Percentiles rank a stretch among this genome's conserved stretches.
Conservation (phyloP, 108 stramenopile species). For the Parietichytrium sp. region DNA sequence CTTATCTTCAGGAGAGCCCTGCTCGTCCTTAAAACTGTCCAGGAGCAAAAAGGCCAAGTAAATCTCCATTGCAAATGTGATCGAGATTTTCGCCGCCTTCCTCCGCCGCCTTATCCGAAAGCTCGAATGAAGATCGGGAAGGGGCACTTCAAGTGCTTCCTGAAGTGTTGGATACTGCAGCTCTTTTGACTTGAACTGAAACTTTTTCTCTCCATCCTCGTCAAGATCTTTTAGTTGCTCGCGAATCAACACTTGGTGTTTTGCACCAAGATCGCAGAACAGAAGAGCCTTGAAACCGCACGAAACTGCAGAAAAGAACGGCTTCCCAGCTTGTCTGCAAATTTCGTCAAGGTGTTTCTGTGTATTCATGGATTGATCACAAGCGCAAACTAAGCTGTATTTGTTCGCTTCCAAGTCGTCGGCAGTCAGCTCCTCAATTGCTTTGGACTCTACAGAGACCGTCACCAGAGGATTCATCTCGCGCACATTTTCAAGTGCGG, state of each 20-base stretch:
- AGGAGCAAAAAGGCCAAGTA: not conserved
- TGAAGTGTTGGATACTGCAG: not conserved
- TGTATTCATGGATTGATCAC: not conserved
- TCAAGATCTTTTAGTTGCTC: not conserved
- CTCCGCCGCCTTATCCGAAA: not conserved
- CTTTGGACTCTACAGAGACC: conserved; percentile 41
- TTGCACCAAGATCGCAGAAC: conserved; percentile 25
- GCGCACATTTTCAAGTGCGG: conserved; percentile 39
- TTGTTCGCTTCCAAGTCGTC: conserved; percentile 46
- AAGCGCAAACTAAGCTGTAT: conserved; percentile 19
- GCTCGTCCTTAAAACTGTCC: not conserved
- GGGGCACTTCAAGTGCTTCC: not conserved
- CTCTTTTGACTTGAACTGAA: not conserved
- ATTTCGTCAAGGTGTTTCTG: not conserved
- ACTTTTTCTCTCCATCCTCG: conserved; percentile 1
- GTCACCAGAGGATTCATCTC: conserved; percentile 53
- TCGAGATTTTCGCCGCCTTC: not conserved
- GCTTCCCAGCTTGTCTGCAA: not conserved
- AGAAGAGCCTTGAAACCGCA: not conserved
- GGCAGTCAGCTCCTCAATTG: conserved; percentile 44
- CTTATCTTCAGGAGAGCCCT: not conserved
- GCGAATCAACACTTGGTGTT: not conserved
- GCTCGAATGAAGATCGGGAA: not conserved
- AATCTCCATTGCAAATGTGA: not conserved
- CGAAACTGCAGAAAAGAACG: not conserved